Evolutionary conservation across 768 basidiomycete species (phyloP), one percentile per base, ranked within the genome.

Genomic region (Suillus variegatus): DNA sequence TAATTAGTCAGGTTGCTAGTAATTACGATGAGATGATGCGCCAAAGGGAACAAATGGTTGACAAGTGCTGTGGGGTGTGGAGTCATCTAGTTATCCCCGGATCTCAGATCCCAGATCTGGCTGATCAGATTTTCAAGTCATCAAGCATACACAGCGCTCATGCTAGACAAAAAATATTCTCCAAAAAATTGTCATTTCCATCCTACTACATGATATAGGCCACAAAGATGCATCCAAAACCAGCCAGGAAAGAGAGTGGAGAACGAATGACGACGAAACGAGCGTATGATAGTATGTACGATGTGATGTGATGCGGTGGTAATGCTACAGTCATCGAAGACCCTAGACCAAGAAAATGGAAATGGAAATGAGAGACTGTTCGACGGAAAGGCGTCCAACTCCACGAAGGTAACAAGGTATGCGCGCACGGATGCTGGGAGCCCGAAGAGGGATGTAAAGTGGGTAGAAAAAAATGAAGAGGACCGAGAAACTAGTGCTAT

Each of bases 321-420:
- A 60, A 32, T 60, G 58, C 40, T 60, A 60, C 41, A 43, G 25
- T 41, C n/a, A 20, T 14, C 38, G 14, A 38, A n/a, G 35, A 56
- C 56, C 16, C 40, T 25, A 6, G 40, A 43, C 25, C 40, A 28
- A 9, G 38, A 6, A 56, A 22, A 46, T 43, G 38, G 43, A 28
- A 20, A 38, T 38, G 38, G 51, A 32, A 25, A 41, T 51, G 56
- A 61, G 62, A 41, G 40, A 49, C 41, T 60, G 64, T 55, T 14
- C 49, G 55, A 61, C 55, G 54, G 28, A 16, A 51, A 66, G 66
- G 67, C 65, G 58, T 62, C 67, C 72, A 67, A 66, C 72, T 74
- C 72, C 70, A 71, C 56, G 47, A 67, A 52, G 57, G 28, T 58
- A 25, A 25, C 14, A 14, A 57, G 6, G 56, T 20, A 10, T 25